These are phyloP conservation scores for Populus tomentosa DNA, from an alignment of 441 rosid genomes.

Conservation along the genomic window DNA sequence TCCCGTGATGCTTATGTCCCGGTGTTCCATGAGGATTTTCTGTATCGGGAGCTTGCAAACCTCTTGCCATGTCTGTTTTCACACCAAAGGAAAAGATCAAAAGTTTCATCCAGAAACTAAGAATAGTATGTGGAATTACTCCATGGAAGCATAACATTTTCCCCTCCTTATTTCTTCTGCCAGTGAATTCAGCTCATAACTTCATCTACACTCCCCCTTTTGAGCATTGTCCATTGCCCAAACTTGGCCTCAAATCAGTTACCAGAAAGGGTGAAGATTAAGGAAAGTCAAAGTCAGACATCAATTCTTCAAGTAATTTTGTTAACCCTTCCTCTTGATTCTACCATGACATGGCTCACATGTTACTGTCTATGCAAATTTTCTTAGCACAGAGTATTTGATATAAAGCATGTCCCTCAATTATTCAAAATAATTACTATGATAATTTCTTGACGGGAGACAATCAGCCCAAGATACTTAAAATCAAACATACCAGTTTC, in stretches of 20 bases:
- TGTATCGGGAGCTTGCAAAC: slow-evolving; percentile 61
- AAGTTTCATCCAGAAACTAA: not conserved
- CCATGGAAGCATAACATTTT: not conserved
- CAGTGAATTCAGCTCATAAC: not conserved
- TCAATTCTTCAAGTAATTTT: not conserved
- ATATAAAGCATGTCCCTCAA: not conserved
- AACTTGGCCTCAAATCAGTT: not conserved
- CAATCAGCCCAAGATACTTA: not conserved
- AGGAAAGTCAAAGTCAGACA: no score
- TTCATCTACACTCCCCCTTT: not conserved
- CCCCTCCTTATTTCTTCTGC: not conserved
- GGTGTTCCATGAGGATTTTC: slow-evolving; percentile 65
- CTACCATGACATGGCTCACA: not conserved
- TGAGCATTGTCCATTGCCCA: not conserved
- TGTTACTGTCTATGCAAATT: not conserved
- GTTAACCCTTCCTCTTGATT: not conserved
- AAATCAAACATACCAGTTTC: not conserved
- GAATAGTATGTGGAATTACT: not conserved
- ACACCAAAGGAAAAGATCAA: not conserved
- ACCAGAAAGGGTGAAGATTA: no score
- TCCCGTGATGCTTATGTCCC: slow-evolving; percentile 40
- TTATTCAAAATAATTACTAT: no score
- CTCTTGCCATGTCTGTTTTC: slow-evolving; percentile 67
- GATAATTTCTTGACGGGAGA: no score
- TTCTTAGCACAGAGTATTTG: not conserved